Evolutionary conservation across 352 stramenopile genomes (phyloP).

Genomic region (Globisporangium middletonii): DNA sequence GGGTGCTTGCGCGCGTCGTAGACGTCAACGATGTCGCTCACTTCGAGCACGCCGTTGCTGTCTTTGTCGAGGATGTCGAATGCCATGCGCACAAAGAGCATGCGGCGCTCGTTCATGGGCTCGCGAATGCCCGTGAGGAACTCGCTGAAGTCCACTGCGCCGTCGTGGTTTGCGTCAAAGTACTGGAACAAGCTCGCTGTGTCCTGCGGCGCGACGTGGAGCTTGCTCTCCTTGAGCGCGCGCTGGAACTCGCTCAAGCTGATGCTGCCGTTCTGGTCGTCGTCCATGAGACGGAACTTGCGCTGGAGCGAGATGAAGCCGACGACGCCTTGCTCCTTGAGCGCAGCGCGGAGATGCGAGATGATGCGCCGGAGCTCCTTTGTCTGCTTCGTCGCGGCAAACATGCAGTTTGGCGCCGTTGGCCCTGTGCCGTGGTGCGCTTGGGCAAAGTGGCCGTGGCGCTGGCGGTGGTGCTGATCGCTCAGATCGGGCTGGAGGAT

Average conservation of each 20-base stretch:
- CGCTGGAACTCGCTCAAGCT: conserved; percentile 72
- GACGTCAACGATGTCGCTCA: conserved; percentile 54
- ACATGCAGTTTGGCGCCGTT: conserved; percentile 7
- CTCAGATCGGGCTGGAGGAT: conserved; percentile 58
- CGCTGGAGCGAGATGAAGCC: conserved; percentile 77
- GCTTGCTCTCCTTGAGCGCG: conserved; percentile 50
- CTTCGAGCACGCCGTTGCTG: conserved; percentile 64
- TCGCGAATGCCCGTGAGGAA: conserved; percentile 82
- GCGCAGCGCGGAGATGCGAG: conserved; percentile 30
- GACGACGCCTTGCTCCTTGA: conserved; percentile 59
- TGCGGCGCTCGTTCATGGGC: conserved; percentile 70
- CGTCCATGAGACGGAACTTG: conserved; percentile 69
- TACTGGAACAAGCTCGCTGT: conserved; percentile 67
- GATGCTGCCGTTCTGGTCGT: conserved; percentile 63
- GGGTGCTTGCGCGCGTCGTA: conserved; percentile 85
- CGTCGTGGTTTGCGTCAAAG: conserved; percentile 85
- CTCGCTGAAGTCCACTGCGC: conserved; percentile 76
- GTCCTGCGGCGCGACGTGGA: conserved; percentile 45
- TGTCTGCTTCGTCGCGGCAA: conserved; percentile 33
- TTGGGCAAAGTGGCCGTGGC: background rate
- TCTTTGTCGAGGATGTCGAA: conserved; percentile 86
- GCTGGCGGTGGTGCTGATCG: conserved; percentile 27
- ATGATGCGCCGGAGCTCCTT: conserved; percentile 63
- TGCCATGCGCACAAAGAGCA: conserved; percentile 78
- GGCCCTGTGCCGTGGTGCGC: background rate